Percentiles rank a stretch among this genome's conserved stretches.
These are phyloP conservation scores for Populus deltoides DNA, from an alignment of 345 rosid genomes.

Conservation along the genomic window DNA sequence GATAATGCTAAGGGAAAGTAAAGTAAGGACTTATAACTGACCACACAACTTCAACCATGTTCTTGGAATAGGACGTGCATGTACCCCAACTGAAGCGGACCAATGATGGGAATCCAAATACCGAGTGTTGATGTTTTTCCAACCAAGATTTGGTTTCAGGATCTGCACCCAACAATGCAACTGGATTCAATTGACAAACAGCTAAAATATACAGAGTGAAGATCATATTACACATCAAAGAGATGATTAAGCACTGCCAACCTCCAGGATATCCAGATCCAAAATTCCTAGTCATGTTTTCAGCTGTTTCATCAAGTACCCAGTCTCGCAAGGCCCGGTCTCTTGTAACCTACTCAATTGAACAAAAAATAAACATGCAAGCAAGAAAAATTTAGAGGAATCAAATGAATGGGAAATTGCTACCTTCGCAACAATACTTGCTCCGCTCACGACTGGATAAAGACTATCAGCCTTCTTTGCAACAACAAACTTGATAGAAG, in stretches of 20 bases:
- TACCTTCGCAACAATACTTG: constrained; percentile 99
- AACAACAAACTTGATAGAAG: constrained; percentile 78
- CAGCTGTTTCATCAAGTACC: constrained; percentile 76
- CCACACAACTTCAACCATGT: constrained; percentile 70
- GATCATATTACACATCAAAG: not conserved
- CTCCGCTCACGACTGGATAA: constrained; percentile 92
- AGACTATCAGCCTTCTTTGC: constrained; percentile 97
- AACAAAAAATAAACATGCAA: constrained; percentile 8
- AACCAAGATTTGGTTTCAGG: constrained; percentile 92
- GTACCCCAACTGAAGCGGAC: constrained; percentile 99
- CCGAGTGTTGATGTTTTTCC: constrained; percentile 58
- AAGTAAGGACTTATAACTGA: constrained; percentile 37
- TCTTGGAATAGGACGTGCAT: constrained; percentile 63
- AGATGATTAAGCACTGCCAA: constrained; percentile 13
- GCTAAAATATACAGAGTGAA: not conserved
- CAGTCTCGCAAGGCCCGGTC: constrained; percentile 82
- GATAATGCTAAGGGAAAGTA: not conserved
- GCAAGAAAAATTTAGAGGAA: not conserved
- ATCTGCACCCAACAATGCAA: constrained; percentile 41
- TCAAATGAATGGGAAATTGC: constrained; percentile 4
- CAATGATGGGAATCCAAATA: constrained; percentile 88
- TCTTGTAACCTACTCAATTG: constrained; percentile 68
- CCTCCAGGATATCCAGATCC: constrained; percentile 99
- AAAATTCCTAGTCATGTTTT: constrained; percentile 61
- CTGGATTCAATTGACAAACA: constrained; percentile 8